A percentile compares a stretch with the other conserved stretches of the same genome.
Conservation (phyloP, 1,139 yeast genomes). For the Geotrichum fermentans region DNA sequence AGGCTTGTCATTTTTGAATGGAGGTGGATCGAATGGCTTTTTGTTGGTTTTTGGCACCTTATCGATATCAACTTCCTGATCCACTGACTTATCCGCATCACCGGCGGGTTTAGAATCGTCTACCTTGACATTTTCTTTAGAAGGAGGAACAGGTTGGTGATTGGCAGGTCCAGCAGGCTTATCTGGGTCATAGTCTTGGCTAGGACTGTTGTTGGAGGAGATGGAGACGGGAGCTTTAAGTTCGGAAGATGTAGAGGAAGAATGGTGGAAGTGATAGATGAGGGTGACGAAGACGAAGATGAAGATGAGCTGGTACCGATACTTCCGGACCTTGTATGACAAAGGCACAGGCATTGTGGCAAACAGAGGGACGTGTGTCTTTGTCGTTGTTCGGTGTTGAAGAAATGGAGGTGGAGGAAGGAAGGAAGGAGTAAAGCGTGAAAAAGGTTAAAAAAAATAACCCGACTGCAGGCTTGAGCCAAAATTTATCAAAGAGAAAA, state of each 20-base stretch:
- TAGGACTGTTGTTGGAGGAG: not conserved
- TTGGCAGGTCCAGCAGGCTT: slow-evolving; percentile 13
- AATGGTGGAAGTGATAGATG: slow-evolving; percentile 13
- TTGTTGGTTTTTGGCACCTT: slow-evolving; percentile 8
- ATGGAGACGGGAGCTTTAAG: not conserved
- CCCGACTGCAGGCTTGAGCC: not conserved
- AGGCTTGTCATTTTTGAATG: slow-evolving; percentile 8
- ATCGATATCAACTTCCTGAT: slow-evolving; percentile 10
- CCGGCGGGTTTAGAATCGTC: not conserved
- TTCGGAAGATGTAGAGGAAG: slow-evolving; percentile 1
- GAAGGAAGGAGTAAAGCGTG: not conserved
- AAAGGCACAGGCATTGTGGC: slow-evolving; percentile 19
- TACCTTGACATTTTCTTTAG: not conserved
- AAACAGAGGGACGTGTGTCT: not conserved
- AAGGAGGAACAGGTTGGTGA: slow-evolving; percentile 8
- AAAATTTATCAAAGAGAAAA: not conserved
- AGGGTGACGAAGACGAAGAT: slow-evolving; percentile 13
- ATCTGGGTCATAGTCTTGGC: slow-evolving; percentile 10
- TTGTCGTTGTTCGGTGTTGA: not conserved
- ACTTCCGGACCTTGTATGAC: slow-evolving; percentile 17
- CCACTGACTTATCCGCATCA: not conserved
- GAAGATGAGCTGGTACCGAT: slow-evolving; percentile 17
- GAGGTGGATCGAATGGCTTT: slow-evolving; percentile 13
- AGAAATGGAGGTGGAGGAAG: not conserved
- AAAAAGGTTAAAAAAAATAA: not conserved